phyloP scores from a whole-genome alignment of 192 early-diverging fungal genomes.

The Pilobolus umbonatus region DNA sequence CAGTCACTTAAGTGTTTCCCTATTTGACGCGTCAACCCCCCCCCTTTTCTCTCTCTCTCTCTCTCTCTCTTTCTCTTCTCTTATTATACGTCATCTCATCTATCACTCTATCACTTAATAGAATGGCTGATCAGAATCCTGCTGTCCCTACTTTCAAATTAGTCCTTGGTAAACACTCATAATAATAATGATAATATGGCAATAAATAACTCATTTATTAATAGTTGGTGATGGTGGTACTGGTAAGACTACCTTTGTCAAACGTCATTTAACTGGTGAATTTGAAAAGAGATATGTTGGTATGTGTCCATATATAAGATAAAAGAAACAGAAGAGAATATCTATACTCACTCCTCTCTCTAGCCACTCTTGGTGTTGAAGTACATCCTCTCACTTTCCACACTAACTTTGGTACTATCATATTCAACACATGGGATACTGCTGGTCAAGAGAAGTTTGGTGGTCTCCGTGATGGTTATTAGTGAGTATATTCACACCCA shows the following conservation, averaged over 20 bases:
- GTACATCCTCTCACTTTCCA: slow-evolving; percentile 97
- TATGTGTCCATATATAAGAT: too few relatives aligned
- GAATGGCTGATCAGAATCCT: slow-evolving; percentile 33
- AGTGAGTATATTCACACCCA: slow-evolving; percentile 50
- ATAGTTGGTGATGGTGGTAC: slow-evolving; percentile 97
- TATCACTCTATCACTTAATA: background rate
- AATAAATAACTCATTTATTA: background rate
- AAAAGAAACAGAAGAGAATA: background rate
- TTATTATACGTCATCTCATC: background rate
- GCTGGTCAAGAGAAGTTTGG: slow-evolving; percentile 99
- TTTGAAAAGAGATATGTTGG: slow-evolving; percentile 99
- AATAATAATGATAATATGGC: background rate
- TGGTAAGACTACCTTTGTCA: slow-evolving; percentile 99
- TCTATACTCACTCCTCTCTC: background rate
- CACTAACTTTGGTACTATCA: slow-evolving; percentile 94
- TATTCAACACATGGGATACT: slow-evolving; percentile 99
- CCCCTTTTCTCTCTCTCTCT: too few relatives aligned
- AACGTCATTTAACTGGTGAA: slow-evolving; percentile 99
- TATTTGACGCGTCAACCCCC: too few relatives aligned
- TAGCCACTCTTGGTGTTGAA: slow-evolving; percentile 99
- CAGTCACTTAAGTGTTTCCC: too few relatives aligned
- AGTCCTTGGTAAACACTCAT: slow-evolving; percentile 66
- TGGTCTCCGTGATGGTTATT: slow-evolving; percentile 99
- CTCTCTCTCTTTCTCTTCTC: background rate
- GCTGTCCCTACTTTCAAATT: slow-evolving; percentile 79